Evolutionary conservation across 2,329 filamentous ascomycete species (phyloP).

Genomic region (Ascochyta lentis): DNA sequence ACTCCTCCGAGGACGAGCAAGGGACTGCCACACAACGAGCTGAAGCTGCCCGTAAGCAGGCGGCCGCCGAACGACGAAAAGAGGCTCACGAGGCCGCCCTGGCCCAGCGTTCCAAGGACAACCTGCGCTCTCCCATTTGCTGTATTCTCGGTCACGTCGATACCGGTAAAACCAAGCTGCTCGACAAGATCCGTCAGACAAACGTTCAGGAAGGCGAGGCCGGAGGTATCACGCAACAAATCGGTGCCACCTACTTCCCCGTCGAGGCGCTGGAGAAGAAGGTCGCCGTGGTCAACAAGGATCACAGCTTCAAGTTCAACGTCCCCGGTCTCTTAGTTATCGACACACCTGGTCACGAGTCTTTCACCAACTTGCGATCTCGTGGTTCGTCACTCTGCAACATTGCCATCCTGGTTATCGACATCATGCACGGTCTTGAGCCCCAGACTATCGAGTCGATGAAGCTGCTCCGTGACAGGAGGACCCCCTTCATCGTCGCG

Average conservation of each 20-base stretch:
- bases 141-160: constrained; percentile 99
- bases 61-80: constrained; percentile 86
- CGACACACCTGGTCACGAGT: constrained; percentile 99
- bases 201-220: constrained; percentile 99
- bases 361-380: constrained; percentile 96
- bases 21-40: constrained; percentile 75
- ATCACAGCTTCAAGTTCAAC: constrained; percentile 93
- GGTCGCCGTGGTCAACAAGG: constrained; percentile 89
- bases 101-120: constrained; percentile 88
- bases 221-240: constrained; percentile 99
- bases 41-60: constrained; percentile 80
- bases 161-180: constrained; percentile 98
- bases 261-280: constrained; percentile 91
- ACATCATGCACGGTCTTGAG: constrained; percentile 99
- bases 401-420: constrained; percentile 97
- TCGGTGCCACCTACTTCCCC: constrained; percentile 99
- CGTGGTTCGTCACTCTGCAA: constrained; percentile 98
- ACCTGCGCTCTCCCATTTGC: constrained; percentile 96
- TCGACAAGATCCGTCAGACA: constrained; percentile 98
- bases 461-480: constrained; percentile 87
- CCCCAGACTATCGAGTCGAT: constrained; percentile 98
- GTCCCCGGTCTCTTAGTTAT: constrained; percentile 96
- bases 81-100: constrained; percentile 90
- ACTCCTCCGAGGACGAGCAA: constrained; percentile 74
- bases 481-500: constrained; percentile 97